A percentile compares a stretch with the other conserved stretches of the same genome.
Conservation (phyloP, 2,329 filamentous ascomycete species). For the Sclerotinia trifoliorum region DNA sequence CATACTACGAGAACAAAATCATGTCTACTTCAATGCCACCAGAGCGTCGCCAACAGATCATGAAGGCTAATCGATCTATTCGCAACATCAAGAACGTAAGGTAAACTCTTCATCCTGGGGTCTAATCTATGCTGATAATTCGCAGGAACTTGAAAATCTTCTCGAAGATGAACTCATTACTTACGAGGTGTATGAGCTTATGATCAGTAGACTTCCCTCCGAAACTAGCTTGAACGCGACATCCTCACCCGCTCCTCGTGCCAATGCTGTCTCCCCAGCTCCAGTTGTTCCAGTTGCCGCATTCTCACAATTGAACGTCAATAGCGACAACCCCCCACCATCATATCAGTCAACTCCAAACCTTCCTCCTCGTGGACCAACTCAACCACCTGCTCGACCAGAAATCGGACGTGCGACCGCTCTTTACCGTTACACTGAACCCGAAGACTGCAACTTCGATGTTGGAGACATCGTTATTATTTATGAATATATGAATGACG, state of each 20-base stretch:
- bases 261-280: constrained; percentile 41
- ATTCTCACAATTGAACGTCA: constrained; percentile 31
- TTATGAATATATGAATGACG: constrained; percentile 89
- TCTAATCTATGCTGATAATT: constrained; percentile 26
- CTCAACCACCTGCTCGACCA: constrained; percentile 43
- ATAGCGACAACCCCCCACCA: constrained; percentile 29
- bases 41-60: constrained; percentile 39
- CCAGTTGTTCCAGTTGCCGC: constrained; percentile 38
- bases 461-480: constrained; percentile 79
- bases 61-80: constrained; percentile 40
- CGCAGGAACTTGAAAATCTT: constrained; percentile 85
- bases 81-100: constrained; percentile 41
- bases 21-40: constrained; percentile 36
- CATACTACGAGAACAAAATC: constrained; percentile 32
- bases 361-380: constrained; percentile 28
- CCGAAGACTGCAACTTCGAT: constrained; percentile 78
- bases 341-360: constrained; percentile 39
- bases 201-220: constrained; percentile 71
- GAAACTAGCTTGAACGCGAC: constrained; percentile 56
- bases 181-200: constrained; percentile 70
- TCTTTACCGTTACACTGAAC: constrained; percentile 77
- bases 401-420: constrained; percentile 74
- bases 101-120: background rate
- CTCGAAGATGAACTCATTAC: constrained; percentile 78
- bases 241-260: constrained; percentile 22